These are phyloP conservation scores for Soucietia sequanensis DNA, from an alignment of 805 yeast species.

Conservation along the genomic window DNA sequence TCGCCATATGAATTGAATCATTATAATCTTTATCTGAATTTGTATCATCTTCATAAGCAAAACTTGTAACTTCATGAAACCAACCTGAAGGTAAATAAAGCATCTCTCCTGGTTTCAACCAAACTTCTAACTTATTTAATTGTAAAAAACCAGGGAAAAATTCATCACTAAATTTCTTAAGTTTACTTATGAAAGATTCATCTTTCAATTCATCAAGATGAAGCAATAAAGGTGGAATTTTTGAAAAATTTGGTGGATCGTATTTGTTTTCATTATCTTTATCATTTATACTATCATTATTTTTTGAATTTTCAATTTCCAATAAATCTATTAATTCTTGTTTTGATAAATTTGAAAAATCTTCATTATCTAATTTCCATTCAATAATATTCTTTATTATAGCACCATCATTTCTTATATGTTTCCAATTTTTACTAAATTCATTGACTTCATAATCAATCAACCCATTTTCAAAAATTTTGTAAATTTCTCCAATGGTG, in stretches of 20 bases:
- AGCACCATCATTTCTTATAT: conserved; percentile 62
- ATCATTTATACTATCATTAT: too few relatives aligned
- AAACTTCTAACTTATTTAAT: conserved; percentile 43
- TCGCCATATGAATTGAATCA: conserved; percentile 50
- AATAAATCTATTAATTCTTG: conserved; percentile 19
- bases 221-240: conserved; percentile 59
- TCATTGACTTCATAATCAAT: conserved; percentile 59
- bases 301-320: conserved; percentile 22
- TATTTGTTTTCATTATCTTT: conserved; percentile 10
- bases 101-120: conserved; percentile 62
- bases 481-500: conserved; percentile 62
- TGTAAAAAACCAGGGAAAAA: conserved; percentile 50
- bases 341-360: conserved; percentile 13
- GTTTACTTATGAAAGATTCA: conserved; percentile 14
- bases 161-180: conserved; percentile 35
- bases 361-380: conserved; percentile 36
- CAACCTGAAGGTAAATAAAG: conserved; percentile 74
- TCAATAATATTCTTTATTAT: conserved; percentile 47
- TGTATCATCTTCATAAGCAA: conserved; percentile 33
- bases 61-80: conserved; percentile 80
- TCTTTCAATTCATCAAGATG: conserved; percentile 56
- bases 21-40: conserved; percentile 5
- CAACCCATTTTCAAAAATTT: conserved; percentile 58
- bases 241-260: conserved; percentile 66
- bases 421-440: conserved; percentile 62